Base-by-base conservation (phyloP, 192 early-diverging fungal species). In the Helicostylum pulchrum region DNA sequence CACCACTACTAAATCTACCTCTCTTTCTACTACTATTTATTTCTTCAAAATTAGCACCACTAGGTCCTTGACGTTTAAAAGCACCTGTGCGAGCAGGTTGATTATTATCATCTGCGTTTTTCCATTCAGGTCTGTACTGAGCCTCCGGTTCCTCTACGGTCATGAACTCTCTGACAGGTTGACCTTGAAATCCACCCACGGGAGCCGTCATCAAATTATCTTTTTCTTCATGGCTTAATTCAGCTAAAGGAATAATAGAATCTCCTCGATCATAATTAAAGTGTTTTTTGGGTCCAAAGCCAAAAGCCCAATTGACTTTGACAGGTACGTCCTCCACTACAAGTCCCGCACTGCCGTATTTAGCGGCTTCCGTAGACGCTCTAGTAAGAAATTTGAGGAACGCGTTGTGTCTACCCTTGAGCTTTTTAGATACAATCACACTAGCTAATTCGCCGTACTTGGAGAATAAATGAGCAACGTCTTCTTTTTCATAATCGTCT, bases 251-350 rank as follows among this genome's bases (percentile, higher is more conserved):
- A 44, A 76, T 71, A 43, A 71, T 70, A 8, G 68, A 65, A 53
- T 66, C 65, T 3, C 73, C 73, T 32, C 34, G 21, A 58, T 75
- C 65, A 64, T 71, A 71, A 60, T 68, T 67, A 56, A 76, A 76
- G 11, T 61, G 58, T 48, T 51, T 59, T 43, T 71, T 70, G 21
- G 74, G 74, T 15, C 74, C 74, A 63, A 76, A 76, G 2, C 74
- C 69, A 65, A 56, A 76, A 14, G 74, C 74, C 74, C 74, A 76
- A 21, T 70, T 67, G 49, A 75, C 66, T 39, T 75, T 70, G 46
- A 69, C 68, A 21, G 59, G 53, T 20, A 58, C 54, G 42, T 45
- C 67, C 11, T 56, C 43, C 0, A 62, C 44, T 2, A 49, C 31
- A 9, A 69, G 47, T 7, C 61, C 36, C 0, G 4, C 5, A 9